phyloP scores from a whole-genome alignment of 2,329 filamentous ascomycete species.

The Venturia oleaginea region DNA sequence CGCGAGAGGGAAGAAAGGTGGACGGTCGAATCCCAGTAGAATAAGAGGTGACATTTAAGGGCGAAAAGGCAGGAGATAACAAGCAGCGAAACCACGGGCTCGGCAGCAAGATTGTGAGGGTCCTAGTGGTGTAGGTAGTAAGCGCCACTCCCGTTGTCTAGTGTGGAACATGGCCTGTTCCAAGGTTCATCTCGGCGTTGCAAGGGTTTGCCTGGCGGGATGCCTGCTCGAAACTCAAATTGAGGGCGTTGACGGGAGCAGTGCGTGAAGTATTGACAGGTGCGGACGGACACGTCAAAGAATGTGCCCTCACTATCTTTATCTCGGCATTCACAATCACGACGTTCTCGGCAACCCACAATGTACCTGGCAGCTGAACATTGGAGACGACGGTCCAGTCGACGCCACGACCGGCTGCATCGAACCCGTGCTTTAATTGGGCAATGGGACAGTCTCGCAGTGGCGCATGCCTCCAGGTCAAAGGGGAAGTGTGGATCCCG shows the following conservation, averaged over 20 bases:
- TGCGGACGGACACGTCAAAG: not conserved
- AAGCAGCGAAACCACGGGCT: not conserved
- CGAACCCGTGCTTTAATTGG: not conserved
- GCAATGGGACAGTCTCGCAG: not conserved
- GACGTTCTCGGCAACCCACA: too few species aligned
- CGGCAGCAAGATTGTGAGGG: not conserved
- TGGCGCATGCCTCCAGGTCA: not conserved
- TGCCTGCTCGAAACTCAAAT: not conserved
- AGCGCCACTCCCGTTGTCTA: not conserved
- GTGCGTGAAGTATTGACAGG: too few species aligned
- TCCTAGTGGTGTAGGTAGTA: too few species aligned
- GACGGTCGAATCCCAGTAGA: not conserved
- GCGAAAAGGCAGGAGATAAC: not conserved
- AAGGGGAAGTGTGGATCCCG: not conserved
- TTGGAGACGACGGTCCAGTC: conserved; percentile 1
- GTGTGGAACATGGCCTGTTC: not conserved
- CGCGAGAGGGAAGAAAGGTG: not conserved
- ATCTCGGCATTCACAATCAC: not conserved
- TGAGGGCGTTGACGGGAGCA: too few species aligned
- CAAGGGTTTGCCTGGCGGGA: not conserved
- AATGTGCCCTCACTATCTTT: not conserved
- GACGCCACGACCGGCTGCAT: conserved; percentile 1
- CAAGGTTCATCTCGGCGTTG: not conserved
- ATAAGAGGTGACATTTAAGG: not conserved
- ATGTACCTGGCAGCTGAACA: too few species aligned